These are phyloP conservation scores for Hypoxylon perforatum DNA, from an alignment of 495 filamentous ascomycete species.

Conservation along the genomic window DNA sequence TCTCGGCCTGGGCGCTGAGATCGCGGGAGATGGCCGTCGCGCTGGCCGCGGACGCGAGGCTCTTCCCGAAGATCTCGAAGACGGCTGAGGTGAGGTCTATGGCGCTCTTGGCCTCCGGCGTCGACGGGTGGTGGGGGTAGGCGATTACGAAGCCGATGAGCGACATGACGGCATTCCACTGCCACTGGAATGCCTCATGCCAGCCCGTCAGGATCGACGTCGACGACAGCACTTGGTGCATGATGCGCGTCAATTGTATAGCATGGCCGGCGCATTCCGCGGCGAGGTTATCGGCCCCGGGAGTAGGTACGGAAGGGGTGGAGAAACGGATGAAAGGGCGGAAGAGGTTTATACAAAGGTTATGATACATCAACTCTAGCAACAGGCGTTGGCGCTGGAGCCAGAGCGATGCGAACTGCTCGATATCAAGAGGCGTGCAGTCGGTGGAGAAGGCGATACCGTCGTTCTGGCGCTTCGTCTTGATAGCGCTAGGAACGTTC, in stretches of 20 bases:
- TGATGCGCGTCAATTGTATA: constrained; percentile 60
- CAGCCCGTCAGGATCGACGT: constrained; percentile 60
- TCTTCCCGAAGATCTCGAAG: constrained; percentile 60
- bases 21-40: constrained; percentile 54
- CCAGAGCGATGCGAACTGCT: constrained; percentile 54
- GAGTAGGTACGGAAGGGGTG: constrained; percentile 10
- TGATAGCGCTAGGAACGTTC: constrained; percentile 53
- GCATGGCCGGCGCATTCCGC: constrained; percentile 59
- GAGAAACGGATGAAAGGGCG: constrained; percentile 61
- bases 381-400: constrained; percentile 60
- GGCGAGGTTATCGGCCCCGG: constrained; percentile 45
- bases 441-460: constrained; percentile 59
- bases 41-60: constrained; percentile 55
- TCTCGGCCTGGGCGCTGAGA: constrained; percentile 31
- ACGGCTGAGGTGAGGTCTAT: constrained; percentile 53
- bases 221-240: constrained; percentile 59
- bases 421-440: constrained; percentile 48
- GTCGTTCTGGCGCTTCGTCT: constrained; percentile 47
- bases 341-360: constrained; percentile 56
- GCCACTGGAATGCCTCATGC: constrained; percentile 63
- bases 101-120: constrained; percentile 48
- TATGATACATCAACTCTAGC: constrained; percentile 65
- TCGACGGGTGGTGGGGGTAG: constrained; percentile 46
- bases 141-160: constrained; percentile 62
- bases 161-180: constrained; percentile 64